These are phyloP conservation scores for Trapa incisa DNA, from an alignment of 345 rosid genomes.

Conservation along the genomic window DNA sequence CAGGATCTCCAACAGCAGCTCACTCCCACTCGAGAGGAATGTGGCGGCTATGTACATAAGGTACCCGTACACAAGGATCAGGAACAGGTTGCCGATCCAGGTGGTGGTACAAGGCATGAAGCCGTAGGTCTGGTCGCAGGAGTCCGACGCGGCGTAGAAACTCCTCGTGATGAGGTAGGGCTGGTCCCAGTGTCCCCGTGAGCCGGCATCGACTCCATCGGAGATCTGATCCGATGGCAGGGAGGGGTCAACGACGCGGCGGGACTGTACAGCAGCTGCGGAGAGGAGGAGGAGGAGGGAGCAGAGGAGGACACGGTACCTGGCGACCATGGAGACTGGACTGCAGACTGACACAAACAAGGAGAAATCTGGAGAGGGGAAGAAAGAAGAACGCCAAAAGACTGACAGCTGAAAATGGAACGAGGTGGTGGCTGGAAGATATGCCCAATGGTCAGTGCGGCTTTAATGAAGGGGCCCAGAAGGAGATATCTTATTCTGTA, in stretches of 20 bases:
- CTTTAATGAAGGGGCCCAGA: too few relatives aligned
- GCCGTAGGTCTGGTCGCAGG: slow-evolving; percentile 41
- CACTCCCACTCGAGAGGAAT: slow-evolving; percentile 31
- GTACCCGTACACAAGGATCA: slow-evolving; percentile 33
- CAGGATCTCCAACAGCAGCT: slow-evolving; percentile 33
- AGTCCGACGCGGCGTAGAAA: slow-evolving; percentile 5
- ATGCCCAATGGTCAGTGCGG: too few relatives aligned
- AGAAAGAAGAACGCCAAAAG: background rate
- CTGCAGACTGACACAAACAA: background rate
- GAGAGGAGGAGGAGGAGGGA: slow-evolving; percentile 11
- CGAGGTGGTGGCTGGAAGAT: background rate
- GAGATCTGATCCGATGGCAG: slow-evolving; percentile 12
- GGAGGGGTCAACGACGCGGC: slow-evolving; percentile 8
- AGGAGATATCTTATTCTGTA: too few relatives aligned
- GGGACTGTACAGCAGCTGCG: slow-evolving; percentile 16
- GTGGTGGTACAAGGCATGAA: slow-evolving; percentile 37
- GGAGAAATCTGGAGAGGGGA: background rate
- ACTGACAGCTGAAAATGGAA: background rate
- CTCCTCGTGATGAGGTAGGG: background rate
- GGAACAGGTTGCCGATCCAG: slow-evolving; percentile 26
- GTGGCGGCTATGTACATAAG: slow-evolving; percentile 35
- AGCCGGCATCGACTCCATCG: slow-evolving; percentile 14
- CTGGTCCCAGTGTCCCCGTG: background rate
- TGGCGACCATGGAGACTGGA: background rate
- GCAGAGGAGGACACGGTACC: background rate